Percentiles rank a stretch among this genome's conserved stretches.
Evolutionary conservation across 2,329 filamentous ascomycete species (phyloP).

Genomic region (Pseudopithomyces chartarum): DNA sequence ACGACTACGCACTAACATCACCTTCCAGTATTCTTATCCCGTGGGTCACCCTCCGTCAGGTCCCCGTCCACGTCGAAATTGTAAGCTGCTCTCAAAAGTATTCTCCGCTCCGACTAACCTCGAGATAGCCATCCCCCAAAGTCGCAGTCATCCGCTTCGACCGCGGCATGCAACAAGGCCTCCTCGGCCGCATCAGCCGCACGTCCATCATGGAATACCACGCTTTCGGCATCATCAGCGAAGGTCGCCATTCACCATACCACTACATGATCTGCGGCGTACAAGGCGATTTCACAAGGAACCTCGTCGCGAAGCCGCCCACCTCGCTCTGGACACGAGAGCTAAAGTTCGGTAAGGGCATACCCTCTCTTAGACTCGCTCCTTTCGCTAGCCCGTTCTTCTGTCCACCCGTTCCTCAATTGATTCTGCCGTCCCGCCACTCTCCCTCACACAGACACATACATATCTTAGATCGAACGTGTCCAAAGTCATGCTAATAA

Average conservation of each 20-base stretch:
- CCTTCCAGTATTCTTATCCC: conserved; percentile 34
- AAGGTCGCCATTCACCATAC: conserved; percentile 31
- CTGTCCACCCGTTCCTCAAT: no score
- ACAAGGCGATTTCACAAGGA: conserved; percentile 43
- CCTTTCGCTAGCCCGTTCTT: no score
- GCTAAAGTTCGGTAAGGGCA: conserved; percentile 40
- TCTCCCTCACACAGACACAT: no score
- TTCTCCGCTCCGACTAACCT: neutral
- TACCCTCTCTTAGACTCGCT: neutral
- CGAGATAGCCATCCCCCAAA: conserved; percentile 34
- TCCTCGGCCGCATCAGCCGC: conserved; percentile 40
- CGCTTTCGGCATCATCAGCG: conserved; percentile 44
- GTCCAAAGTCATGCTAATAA: conserved; percentile 17
- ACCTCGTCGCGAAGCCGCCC: conserved; percentile 38
- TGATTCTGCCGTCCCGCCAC: no score
- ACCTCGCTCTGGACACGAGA: conserved; percentile 42
- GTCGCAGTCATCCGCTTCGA: conserved; percentile 40
- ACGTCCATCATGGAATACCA: conserved; percentile 46
- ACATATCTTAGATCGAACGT: neutral
- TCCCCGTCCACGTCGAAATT: conserved; percentile 40
- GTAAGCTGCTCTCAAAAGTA: no score
- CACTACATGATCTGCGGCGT: conserved; percentile 46
- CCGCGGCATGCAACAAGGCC: conserved; percentile 44
- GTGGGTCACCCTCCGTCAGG: conserved; percentile 43
- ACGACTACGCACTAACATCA: conserved; percentile 11